phyloP scores from a whole-genome alignment of 352 stramenopile genomes.

The Globisporangium sylvaticum region DNA sequence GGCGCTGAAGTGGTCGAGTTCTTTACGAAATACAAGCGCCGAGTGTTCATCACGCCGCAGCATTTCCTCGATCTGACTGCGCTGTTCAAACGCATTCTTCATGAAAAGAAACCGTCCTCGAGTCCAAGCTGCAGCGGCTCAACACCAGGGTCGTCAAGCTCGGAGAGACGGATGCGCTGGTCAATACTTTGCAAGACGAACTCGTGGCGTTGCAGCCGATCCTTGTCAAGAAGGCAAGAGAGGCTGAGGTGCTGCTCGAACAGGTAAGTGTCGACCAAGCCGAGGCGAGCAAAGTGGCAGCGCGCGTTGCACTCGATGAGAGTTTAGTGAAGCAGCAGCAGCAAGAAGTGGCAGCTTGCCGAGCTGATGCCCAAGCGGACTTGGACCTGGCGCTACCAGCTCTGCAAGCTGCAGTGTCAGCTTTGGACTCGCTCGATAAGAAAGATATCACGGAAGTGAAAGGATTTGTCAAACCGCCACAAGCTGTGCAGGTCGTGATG shows the following conservation, averaged over 20 bases:
- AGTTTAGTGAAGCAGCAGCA: conserved; percentile 61
- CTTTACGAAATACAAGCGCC: conserved; percentile 28
- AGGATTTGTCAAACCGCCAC: conserved; percentile 78
- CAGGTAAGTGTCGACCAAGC: conserved; percentile 63
- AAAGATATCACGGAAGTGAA: conserved; percentile 88
- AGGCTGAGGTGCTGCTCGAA: conserved; percentile 55
- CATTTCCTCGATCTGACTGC: conserved; percentile 90
- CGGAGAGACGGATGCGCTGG: conserved; percentile 65
- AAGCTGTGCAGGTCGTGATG: conserved; percentile 84
- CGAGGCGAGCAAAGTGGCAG: conserved; percentile 42
- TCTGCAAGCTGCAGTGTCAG: conserved; percentile 64
- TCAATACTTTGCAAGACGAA: conserved; percentile 64
- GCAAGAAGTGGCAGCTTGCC: conserved; percentile 50
- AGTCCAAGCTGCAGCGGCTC: conserved; percentile 52
- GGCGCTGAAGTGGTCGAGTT: conserved; percentile 26
- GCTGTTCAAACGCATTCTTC: conserved; percentile 78
- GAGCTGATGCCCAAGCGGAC: conserved; percentile 72
- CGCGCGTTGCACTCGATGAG: conserved; percentile 57
- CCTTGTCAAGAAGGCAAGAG: conserved; percentile 48
- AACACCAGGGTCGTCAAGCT: conserved; percentile 65
- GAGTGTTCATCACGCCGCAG: conserved; percentile 71
- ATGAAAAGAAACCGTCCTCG: conserved; percentile 38
- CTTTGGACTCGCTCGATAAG: conserved; percentile 80
- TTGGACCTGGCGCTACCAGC: conserved; percentile 70
- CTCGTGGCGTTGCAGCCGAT: conserved; percentile 83